Evolutionary conservation across 1,284 basidiomycete genomes (phyloP).

Genomic region (Gymnopus androsaceus): DNA sequence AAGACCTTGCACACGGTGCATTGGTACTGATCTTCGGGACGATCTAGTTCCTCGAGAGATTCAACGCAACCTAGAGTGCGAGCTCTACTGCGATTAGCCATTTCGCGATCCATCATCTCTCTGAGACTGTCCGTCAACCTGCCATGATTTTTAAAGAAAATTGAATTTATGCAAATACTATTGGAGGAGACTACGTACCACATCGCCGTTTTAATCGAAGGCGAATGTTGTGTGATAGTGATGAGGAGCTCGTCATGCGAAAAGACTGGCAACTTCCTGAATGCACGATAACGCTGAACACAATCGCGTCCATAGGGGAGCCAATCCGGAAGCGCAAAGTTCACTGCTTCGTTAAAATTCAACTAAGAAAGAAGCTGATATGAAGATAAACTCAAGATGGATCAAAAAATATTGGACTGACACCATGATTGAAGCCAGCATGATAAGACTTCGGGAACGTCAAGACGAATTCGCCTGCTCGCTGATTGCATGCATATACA

Average conservation of each 20-base stretch:
- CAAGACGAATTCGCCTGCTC: conserved; percentile 96
- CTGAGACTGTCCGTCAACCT: conserved; percentile 84
- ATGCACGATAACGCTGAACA: conserved; percentile 85
- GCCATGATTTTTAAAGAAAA: background rate
- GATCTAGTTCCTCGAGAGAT: conserved; percentile 76
- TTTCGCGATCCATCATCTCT: conserved; percentile 90
- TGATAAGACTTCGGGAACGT: conserved; percentile 99
- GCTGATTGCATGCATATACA: conserved; percentile 93
- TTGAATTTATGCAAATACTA: conserved; percentile 17
- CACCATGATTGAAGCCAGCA: conserved; percentile 97
- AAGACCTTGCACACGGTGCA: conserved; percentile 93
- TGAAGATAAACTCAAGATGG: conserved; percentile 17
- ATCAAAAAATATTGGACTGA: conserved; percentile 43
- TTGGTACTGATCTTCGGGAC: conserved; percentile 92
- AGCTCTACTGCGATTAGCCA: conserved; percentile 63
- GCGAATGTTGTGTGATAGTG: conserved; percentile 92
- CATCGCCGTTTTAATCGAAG: conserved; percentile 89
- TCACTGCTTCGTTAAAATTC: conserved; percentile 99
- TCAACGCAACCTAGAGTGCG: conserved; percentile 66
- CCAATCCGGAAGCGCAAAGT: conserved; percentile 98
- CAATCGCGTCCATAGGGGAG: conserved; percentile 85
- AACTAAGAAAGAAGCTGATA: conserved; percentile 51
- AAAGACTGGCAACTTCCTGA: conserved; percentile 94
- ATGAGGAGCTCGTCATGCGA: conserved; percentile 97
- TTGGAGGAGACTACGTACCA: conserved; percentile 61